A percentile compares a stretch with the other conserved stretches of the same genome.
Conservation (phyloP, 805 yeast genomes). For the Sugiyamaella lignohabitans region DNA sequence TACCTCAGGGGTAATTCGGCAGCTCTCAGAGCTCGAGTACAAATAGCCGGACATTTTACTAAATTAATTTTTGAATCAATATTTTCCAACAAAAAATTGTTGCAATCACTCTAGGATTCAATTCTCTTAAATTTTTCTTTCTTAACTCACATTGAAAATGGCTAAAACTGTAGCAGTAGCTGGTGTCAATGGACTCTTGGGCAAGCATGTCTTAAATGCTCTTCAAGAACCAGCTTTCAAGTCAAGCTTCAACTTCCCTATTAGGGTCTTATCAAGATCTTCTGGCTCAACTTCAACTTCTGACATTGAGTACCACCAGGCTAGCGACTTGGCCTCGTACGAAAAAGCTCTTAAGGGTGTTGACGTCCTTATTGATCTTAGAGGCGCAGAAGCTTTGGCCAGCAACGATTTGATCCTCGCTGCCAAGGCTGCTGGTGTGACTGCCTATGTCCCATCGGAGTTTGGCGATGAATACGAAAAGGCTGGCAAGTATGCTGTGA, state of each 20-base stretch:
- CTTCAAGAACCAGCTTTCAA: slow-evolving; percentile 39
- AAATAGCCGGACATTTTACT: too few relatives aligned
- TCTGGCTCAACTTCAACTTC: slow-evolving; percentile 25
- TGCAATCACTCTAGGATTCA: too few relatives aligned
- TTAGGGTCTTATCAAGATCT: slow-evolving; percentile 46
- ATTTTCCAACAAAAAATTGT: too few relatives aligned
- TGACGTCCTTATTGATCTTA: slow-evolving; percentile 47
- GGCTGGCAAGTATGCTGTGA: slow-evolving; percentile 6
- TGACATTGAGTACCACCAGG: slow-evolving; percentile 6
- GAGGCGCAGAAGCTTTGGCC: slow-evolving; percentile 30
- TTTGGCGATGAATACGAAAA: slow-evolving; percentile 42
- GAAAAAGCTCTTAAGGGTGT: slow-evolving; percentile 37
- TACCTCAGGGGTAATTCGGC: too few relatives aligned
- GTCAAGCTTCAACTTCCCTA: slow-evolving; percentile 40
- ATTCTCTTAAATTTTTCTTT: too few relatives aligned
- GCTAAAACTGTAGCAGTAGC: slow-evolving; percentile 41
- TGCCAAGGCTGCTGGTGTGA: slow-evolving; percentile 37
- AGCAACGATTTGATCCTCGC: slow-evolving; percentile 36
- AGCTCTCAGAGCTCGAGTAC: too few relatives aligned
- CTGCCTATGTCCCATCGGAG: slow-evolving; percentile 53
- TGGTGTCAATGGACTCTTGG: slow-evolving; percentile 50
- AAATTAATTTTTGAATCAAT: too few relatives aligned
- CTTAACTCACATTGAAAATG: slow-evolving; percentile 9
- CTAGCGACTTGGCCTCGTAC: slow-evolving; percentile 13
- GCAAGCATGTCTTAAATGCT: slow-evolving; percentile 42